Conservation (phyloP, 257 asterid genomes). For the Plantago major region DNA sequence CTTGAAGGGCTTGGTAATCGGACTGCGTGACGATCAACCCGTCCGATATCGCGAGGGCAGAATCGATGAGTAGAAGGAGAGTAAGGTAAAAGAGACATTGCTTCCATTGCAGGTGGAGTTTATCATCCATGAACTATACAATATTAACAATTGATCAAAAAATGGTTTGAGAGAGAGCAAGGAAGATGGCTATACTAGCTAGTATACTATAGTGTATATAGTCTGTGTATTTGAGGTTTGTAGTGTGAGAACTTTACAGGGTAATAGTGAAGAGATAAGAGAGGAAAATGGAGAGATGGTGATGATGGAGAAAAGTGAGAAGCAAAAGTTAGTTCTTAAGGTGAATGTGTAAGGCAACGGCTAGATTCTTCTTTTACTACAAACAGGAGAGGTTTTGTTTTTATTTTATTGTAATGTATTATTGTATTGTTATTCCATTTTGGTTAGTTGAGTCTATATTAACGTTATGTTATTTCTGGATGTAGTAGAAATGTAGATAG, state of each 20-base stretch:
- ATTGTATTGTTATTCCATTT: not conserved
- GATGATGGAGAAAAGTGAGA: not conserved
- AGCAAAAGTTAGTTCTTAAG: not conserved
- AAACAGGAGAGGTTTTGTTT: not conserved
- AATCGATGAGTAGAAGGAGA: conserved; percentile 25
- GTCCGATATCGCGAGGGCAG: conserved; percentile 22
- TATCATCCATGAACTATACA: conserved; percentile 11
- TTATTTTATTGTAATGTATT: not conserved
- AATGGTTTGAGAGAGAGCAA: not conserved
- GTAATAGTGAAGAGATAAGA: conserved; percentile 10
- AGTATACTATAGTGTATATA: not conserved
- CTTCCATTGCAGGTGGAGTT: conserved; percentile 19
- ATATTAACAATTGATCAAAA: not conserved
- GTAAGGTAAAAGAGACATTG: conserved; percentile 14
- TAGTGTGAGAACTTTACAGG: not conserved
- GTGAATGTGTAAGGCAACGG: conserved; percentile 32
- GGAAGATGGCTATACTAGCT: not conserved
- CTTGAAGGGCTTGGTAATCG: conserved; percentile 42
- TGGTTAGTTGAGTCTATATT: not conserved
- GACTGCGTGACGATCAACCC: conserved; percentile 40
- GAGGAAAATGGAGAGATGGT: not conserved
- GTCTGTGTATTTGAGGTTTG: not conserved
- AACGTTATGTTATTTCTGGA: conserved; percentile 7
- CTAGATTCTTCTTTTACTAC: conserved; percentile 18
- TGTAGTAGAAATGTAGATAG: not conserved